Evolutionary conservation across 169 alveolate species (phyloP), one percentile per base, ranked within the genome.

Genomic region (Hepatocystis sp.): DNA sequence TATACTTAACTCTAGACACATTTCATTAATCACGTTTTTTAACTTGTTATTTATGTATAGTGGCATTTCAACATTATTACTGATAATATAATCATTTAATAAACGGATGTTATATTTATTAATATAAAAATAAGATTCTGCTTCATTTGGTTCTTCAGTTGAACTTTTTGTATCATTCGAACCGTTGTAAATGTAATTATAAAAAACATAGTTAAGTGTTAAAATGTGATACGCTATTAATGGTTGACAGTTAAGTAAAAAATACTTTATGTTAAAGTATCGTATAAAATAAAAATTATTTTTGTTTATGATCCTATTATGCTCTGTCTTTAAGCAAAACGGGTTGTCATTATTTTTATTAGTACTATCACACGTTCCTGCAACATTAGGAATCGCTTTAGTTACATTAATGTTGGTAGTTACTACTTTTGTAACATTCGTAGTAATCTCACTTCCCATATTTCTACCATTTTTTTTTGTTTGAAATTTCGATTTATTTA

Each of bases 161-260:
- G n/a, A n/a, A n/a, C n/a, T n/a, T n/a, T n/a, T n/a, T n/a, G n/a
- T n/a, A n/a, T n/a, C n/a, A n/a, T n/a, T n/a, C n/a, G n/a, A n/a
- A n/a, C n/a, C n/a, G n/a, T n/a, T n/a, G n/a, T n/a, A n/a, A n/a
- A n/a, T n/a, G n/a, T 67, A 7, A 32, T n/a, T 36, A 60, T 67
- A 67, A 15, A 32, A 56, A 15, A 52, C 40, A 4, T 34, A 39
- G n/a, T 67, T 67, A 4, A 67, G 19, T 7, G 53, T 67, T 56
- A 67, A 56, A 21, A 67, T 67, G 32, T 67, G 85, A 30, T 67
- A 67, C 4, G 85, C 85, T 67, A 67, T 60, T 56, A 67, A 39
- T 0, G 85, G 85, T 27, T 67, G 85, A 23, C 66, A 67, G 17
- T 46, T 23, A 34, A 23, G 51, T 11, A 67, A 42, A 28, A 67